Percentiles rank a stretch among this genome's conserved stretches.
Conservation (phyloP, 2,329 filamentous ascomycete species). For the Knufia petricola region DNA sequence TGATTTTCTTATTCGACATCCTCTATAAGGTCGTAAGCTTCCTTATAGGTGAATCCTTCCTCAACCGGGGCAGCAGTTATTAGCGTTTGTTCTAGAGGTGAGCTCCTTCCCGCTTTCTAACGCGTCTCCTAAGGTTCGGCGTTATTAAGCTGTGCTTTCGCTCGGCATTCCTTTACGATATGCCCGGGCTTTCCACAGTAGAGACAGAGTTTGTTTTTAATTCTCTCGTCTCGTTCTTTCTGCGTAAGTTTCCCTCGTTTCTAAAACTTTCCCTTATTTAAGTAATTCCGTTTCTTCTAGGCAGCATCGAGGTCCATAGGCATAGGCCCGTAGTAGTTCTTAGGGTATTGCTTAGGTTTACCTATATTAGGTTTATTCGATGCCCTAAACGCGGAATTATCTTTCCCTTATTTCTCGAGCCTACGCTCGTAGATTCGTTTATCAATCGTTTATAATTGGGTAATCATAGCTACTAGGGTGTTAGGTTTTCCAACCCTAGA, state of each 20-base stretch:
- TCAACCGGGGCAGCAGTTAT: neutral
- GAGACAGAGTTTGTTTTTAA: neutral
- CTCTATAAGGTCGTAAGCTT: too few species aligned
- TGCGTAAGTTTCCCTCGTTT: neutral
- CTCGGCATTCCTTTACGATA: neutral
- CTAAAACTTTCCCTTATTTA: neutral
- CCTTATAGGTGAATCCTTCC: too few species aligned
- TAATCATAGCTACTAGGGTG: neutral
- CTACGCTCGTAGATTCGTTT: neutral
- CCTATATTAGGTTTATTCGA: neutral
- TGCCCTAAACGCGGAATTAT: neutral
- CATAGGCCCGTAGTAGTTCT: neutral
- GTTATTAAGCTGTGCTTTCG: neutral
- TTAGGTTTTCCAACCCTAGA: neutral
- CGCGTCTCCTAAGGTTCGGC: neutral
- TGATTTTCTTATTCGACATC: too few species aligned
- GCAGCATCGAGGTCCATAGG: constrained; percentile 2
- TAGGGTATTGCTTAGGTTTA: neutral
- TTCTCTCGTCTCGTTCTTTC: neutral
- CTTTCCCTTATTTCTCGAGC: neutral
- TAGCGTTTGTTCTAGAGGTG: neutral
- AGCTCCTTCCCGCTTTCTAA: neutral
- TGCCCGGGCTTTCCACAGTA: constrained; percentile 1
- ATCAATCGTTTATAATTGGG: neutral
- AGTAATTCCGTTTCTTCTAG: neutral